Conservation (phyloP, 2,329 filamentous ascomycete genomes). For the Talaromyces pinophilus region DNA sequence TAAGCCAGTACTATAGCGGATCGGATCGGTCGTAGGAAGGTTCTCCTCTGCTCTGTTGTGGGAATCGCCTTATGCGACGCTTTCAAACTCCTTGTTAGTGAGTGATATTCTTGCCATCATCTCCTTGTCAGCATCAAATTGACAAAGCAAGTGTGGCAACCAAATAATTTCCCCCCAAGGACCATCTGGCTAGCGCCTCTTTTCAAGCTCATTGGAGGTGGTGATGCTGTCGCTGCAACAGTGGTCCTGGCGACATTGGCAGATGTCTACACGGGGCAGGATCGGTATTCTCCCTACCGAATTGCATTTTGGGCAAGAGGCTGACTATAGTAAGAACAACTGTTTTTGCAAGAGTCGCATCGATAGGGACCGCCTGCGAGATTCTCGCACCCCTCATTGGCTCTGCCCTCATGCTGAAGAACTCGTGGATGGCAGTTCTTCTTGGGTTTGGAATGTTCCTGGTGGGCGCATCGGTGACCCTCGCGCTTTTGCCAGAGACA, state of each 20-base stretch:
- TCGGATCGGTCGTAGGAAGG: conserved; percentile 20
- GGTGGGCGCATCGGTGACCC: conserved; percentile 13
- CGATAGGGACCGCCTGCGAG: conserved; percentile 15
- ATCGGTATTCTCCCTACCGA: conserved; percentile 16
- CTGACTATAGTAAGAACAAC: conserved; percentile 19
- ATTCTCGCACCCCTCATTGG: conserved; percentile 16
- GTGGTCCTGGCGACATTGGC: conserved; percentile 18
- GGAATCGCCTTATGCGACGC: conserved; percentile 19
- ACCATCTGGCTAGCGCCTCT: conserved; percentile 20
- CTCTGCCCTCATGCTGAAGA: conserved; percentile 14
- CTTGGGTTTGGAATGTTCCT: conserved; percentile 14
- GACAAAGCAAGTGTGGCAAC: conserved; percentile 15
- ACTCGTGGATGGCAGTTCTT: conserved; percentile 16
- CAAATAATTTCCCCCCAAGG: conserved; percentile 14
- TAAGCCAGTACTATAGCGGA: conserved; percentile 9
- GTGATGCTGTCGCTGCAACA: conserved; percentile 21
- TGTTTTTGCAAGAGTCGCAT: conserved; percentile 19
- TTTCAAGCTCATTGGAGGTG: conserved; percentile 15
- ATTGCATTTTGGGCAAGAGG: neutral
- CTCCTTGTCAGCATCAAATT: conserved; percentile 14
- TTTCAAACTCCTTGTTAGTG: conserved; percentile 21
- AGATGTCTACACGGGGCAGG: conserved; percentile 18
- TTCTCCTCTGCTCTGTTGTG: conserved; percentile 15
- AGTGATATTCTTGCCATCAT: conserved; percentile 12
- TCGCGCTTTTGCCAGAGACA: conserved; percentile 19